These are phyloP conservation scores for Schwanniomyces etchellsii DNA, from an alignment of 1,139 yeast species.

Conservation along the genomic window DNA sequence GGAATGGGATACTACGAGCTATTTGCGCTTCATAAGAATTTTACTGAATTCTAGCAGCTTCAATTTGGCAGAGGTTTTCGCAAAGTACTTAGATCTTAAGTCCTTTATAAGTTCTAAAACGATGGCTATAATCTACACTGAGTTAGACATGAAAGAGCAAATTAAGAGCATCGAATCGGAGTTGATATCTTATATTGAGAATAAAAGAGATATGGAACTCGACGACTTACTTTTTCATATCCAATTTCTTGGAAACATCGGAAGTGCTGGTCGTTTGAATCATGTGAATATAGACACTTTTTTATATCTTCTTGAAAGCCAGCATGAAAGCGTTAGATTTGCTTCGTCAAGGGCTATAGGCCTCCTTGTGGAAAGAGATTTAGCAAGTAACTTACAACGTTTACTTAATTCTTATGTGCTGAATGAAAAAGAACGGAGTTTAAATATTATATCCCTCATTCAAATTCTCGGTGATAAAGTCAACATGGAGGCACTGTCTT, in stretches of 20 bases:
- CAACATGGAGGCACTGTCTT: conserved; percentile 9
- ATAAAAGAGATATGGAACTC: conserved; percentile 12
- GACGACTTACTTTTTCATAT: conserved; percentile 21
- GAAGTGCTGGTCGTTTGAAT: conserved; percentile 22
- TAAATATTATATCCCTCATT: conserved; percentile 32
- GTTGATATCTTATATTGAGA: conserved; percentile 17
- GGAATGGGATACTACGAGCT: conserved; percentile 6
- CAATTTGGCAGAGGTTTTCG: conserved; percentile 10
- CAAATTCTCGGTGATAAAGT: conserved; percentile 24
- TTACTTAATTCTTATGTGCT: conserved; percentile 22
- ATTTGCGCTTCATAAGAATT: conserved; percentile 6
- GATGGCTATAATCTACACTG: conserved; percentile 35
- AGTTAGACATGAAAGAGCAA: conserved; percentile 22
- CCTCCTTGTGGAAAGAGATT: conserved; percentile 35
- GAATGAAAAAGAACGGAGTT: conserved; percentile 16
- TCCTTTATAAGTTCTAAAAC: conserved; percentile 27
- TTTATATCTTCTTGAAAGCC: conserved; percentile 18
- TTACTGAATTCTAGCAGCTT: conserved; percentile 6
- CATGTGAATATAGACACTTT: conserved; percentile 23
- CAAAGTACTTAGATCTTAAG: conserved; percentile 11
- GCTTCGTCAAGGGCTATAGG: conserved; percentile 55
- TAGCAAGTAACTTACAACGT: conserved; percentile 24
- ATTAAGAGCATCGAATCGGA: conserved; percentile 25
- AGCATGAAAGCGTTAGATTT: conserved; percentile 33
- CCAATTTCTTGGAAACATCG: conserved; percentile 44